Conservation (phyloP, 2,329 filamentous ascomycete species). For the Trichoderma pleuroti region DNA sequence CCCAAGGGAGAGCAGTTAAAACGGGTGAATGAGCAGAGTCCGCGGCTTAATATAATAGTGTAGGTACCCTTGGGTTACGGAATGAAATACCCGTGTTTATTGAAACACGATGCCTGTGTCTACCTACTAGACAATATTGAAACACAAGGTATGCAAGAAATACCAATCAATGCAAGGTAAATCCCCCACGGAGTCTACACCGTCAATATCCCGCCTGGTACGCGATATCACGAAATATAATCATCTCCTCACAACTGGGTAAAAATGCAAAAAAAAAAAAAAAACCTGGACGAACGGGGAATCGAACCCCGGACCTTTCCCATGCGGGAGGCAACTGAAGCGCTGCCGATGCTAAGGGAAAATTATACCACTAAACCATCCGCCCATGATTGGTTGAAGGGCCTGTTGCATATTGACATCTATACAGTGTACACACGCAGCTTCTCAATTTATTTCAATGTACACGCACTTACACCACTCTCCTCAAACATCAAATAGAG, state of each 20-base stretch:
- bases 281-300: constrained; percentile 21
- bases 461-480: neutral
- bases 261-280: constrained; percentile 13
- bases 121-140: too few species aligned
- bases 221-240: neutral
- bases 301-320: constrained; percentile 23
- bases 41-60: too few species aligned
- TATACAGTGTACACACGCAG: neutral
- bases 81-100: too few species aligned
- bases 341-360: constrained; percentile 19
- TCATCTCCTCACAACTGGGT: neutral
- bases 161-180: too few species aligned
- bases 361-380: constrained; percentile 22
- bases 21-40: too few species aligned
- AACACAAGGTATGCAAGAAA: too few species aligned
- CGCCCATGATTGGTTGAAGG: constrained; percentile 17
- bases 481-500: neutral
- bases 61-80: too few species aligned
- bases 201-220: too few species aligned
- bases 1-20: too few species aligned
- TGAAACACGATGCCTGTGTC: too few species aligned
- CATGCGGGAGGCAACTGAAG: neutral
- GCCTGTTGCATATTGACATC: rapidly evolving
- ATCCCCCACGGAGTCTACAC: too few species aligned
- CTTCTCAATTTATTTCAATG: too few species aligned